Evolutionary conservation across 306 rosid species (phyloP).

Genomic region (Medicago lupulina): DNA sequence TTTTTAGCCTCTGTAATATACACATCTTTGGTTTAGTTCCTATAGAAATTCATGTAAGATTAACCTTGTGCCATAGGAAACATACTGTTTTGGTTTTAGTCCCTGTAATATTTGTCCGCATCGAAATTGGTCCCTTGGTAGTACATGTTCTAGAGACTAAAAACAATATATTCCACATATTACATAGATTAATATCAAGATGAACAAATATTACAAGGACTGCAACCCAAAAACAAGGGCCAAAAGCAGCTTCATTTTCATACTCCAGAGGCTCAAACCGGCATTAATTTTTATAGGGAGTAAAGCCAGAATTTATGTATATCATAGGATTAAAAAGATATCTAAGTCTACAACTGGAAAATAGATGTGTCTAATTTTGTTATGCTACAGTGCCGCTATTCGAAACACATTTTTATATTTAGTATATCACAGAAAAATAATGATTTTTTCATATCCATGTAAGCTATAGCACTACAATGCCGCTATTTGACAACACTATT

Average conservation of each 20-base stretch:
- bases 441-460: too few species aligned
- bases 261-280: background rate
- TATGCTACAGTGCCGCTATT: too few species aligned
- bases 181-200: background rate
- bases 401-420: too few species aligned
- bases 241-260: background rate
- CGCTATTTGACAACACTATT: too few species aligned
- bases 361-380: background rate
- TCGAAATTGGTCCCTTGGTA: background rate
- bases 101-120: too few species aligned
- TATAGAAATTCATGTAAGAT: too few species aligned
- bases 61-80: too few species aligned
- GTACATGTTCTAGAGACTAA: background rate
- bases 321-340: background rate
- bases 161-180: background rate
- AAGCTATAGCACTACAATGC: too few species aligned
- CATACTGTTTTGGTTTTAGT: too few species aligned
- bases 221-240: background rate
- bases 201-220: background rate
- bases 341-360: background rate
- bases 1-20: too few species aligned
- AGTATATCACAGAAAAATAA: too few species aligned
- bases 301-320: background rate
- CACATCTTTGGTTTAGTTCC: too few species aligned
- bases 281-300: background rate